Percentiles rank a stretch among this genome's conserved stretches.
Evolutionary conservation across 164 flowering plant genomes (phyloP).

Genomic region (Vitis cinerea): DNA sequence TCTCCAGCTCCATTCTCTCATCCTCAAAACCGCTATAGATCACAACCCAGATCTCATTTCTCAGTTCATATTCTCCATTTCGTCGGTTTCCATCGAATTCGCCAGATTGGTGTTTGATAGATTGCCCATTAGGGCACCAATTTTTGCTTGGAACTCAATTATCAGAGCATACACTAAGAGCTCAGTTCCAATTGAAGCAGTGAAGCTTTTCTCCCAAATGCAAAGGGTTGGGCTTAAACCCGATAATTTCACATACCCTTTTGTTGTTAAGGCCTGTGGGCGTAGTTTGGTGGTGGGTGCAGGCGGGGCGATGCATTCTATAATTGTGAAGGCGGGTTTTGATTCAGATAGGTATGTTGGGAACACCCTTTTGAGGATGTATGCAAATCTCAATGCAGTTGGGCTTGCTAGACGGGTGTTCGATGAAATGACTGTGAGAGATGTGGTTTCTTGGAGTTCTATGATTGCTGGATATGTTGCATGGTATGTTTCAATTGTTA

Average conservation of each 20-base stretch:
- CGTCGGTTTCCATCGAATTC: constrained; percentile 26
- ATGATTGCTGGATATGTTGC: constrained; percentile 53
- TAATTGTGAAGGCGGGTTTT: constrained; percentile 40
- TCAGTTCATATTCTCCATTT: constrained; percentile 21
- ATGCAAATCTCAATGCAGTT: constrained; percentile 32
- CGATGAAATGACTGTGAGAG: constrained; percentile 55
- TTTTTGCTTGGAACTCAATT: constrained; percentile 47
- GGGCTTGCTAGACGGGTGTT: constrained; percentile 40
- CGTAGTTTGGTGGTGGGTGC: constrained; percentile 27
- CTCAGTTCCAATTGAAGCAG: constrained; percentile 32
- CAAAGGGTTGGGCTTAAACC: constrained; percentile 27
- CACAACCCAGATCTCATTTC: constrained; percentile 28
- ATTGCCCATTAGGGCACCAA: constrained; percentile 31
- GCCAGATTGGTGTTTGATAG: constrained; percentile 26
- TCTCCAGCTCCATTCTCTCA: constrained; percentile 34
- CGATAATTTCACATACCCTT: constrained; percentile 52
- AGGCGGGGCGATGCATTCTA: constrained; percentile 42
- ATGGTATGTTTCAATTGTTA: constrained; percentile 27
- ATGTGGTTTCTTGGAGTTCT: constrained; percentile 67
- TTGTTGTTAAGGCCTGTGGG: constrained; percentile 50
- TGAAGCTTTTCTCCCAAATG: constrained; percentile 32
- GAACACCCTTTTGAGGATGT: constrained; percentile 54
- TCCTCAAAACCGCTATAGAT: constrained; percentile 43
- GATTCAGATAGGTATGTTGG: constrained; percentile 33
- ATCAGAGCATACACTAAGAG: constrained; percentile 38